These are phyloP conservation scores for Boletus sensibilis DNA, from an alignment of 768 basidiomycete species.

Conservation along the genomic window DNA sequence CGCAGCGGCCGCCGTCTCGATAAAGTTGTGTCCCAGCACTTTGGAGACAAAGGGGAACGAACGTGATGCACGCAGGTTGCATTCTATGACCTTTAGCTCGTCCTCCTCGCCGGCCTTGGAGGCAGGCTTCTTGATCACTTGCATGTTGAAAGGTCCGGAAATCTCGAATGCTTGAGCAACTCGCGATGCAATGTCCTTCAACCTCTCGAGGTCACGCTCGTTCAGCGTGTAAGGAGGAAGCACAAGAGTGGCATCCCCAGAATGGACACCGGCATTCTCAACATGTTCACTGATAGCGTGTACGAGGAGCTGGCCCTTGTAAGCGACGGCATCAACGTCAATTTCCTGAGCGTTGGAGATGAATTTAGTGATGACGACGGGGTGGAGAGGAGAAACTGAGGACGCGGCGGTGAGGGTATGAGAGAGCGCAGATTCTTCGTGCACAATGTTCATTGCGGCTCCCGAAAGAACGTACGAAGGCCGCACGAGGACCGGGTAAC, in stretches of 20 bases:
- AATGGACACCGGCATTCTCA: constrained; percentile 98
- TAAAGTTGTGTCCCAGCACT: constrained; percentile 96
- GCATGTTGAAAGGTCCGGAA: constrained; percentile 99
- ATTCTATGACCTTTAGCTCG: constrained; percentile 96
- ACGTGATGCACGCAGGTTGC: constrained; percentile 95
- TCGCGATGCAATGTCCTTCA: constrained; percentile 93
- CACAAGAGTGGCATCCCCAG: constrained; percentile 96
- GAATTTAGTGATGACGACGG: constrained; percentile 98
- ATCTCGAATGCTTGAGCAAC: constrained; percentile 95
- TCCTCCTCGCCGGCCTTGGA: constrained; percentile 51
- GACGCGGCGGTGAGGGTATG: constrained; percentile 97
- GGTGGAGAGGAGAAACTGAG: constrained; percentile 93
- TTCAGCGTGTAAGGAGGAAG: constrained; percentile 88
- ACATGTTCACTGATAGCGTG: constrained; percentile 98
- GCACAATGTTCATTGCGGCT: constrained; percentile 98
- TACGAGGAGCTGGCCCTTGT: constrained; percentile 87
- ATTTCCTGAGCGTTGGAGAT: constrained; percentile 98
- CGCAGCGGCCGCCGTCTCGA: constrained; percentile 87
- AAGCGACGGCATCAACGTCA: constrained; percentile 94
- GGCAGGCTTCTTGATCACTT: constrained; percentile 84
- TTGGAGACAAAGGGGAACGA: constrained; percentile 99
- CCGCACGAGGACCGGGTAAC: constrained; percentile 96
- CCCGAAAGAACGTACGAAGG: constrained; percentile 98
- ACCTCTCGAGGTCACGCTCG: constrained; percentile 73
- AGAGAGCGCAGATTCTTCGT: constrained; percentile 84